phyloP scores from a whole-genome alignment of 2,329 filamentous ascomycete species.

The Xylaria digitata region DNA sequence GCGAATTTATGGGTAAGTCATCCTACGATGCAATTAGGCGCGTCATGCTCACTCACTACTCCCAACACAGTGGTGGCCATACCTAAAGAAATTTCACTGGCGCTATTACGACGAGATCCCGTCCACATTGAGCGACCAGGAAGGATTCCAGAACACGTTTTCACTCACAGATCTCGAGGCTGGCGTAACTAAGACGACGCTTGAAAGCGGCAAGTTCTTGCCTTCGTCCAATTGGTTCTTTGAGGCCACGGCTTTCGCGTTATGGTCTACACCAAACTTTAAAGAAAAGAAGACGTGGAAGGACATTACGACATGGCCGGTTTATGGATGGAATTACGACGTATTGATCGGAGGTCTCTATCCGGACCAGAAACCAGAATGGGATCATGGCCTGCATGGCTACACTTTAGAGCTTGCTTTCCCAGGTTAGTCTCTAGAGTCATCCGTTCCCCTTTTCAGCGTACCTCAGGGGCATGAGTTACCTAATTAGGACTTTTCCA shows the following conservation, averaged over 20 bases:
- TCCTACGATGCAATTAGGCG: not conserved
- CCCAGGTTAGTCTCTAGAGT: constrained; percentile 43
- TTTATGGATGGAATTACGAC: constrained; percentile 66
- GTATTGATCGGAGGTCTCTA: constrained; percentile 64
- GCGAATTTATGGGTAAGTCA: constrained; percentile 61
- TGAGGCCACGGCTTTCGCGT: constrained; percentile 61
- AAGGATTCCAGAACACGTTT: constrained; percentile 65
- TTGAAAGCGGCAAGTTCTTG: constrained; percentile 61
- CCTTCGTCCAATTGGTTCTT: constrained; percentile 61
- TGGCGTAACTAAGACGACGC: constrained; percentile 53
- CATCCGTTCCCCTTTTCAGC: no score
- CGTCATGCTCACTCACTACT: not conserved
- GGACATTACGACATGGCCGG: constrained; percentile 59
- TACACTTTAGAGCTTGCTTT: constrained; percentile 64
- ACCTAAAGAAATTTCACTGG: constrained; percentile 62
- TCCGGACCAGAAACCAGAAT: constrained; percentile 59
- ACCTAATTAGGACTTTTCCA: no score
- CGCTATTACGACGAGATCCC: constrained; percentile 63
- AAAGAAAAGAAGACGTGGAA: constrained; percentile 61
- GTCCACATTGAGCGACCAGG: constrained; percentile 54
- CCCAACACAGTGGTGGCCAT: constrained; percentile 61
- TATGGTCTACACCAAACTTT: constrained; percentile 64
- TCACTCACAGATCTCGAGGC: constrained; percentile 60
- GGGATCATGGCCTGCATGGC: constrained; percentile 62
- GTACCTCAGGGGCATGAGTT: no score